Evolutionary conservation across 257 asterid species (phyloP).

Genomic region (Solanum ossicruentum): DNA sequence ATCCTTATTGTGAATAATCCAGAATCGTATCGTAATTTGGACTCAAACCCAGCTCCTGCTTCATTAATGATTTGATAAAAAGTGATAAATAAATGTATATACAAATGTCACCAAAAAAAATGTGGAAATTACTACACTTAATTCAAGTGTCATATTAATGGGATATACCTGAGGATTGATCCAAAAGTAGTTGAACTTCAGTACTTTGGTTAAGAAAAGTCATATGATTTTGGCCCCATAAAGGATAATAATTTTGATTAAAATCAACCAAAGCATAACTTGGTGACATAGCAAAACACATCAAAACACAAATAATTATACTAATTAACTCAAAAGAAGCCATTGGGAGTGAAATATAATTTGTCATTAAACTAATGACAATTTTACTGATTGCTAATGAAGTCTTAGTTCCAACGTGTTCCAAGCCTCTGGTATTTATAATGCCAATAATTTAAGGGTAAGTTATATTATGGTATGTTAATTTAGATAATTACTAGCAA

Average conservation of each 20-base stretch:
- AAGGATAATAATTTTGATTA: background rate
- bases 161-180: background rate
- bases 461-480: background rate
- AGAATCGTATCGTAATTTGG: background rate
- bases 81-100: background rate
- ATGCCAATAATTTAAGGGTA: background rate
- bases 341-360: background rate
- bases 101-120: background rate
- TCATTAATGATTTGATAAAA: background rate
- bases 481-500: background rate
- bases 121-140: background rate
- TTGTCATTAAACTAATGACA: background rate
- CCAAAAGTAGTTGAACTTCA: background rate
- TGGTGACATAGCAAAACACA: background rate
- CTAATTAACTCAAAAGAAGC: background rate
- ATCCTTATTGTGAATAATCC: background rate
- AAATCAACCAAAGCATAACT: background rate
- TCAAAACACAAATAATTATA: background rate
- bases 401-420: background rate
- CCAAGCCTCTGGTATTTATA: background rate
- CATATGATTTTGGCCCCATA: background rate
- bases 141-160: background rate
- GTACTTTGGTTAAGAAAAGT: background rate
- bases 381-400: background rate
- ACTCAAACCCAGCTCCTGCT: background rate